Percentiles rank a stretch among this genome's conserved stretches.
phyloP scores from a whole-genome alignment of 495 filamentous ascomycete species.

The Podospora fimiseda region DNA sequence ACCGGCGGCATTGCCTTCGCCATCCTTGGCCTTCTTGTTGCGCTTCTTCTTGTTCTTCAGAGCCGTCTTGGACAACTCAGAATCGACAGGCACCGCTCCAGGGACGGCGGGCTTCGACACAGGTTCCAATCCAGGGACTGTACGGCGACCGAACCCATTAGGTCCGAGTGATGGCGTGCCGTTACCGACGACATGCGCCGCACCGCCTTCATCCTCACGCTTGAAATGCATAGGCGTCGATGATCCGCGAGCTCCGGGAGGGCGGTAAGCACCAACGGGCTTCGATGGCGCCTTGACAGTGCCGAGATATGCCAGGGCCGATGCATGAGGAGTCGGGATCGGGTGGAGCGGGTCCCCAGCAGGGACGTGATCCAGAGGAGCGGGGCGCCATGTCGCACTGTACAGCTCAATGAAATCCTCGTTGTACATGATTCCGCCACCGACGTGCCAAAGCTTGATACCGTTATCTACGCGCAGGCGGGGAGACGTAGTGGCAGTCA shows the following conservation, averaged over 20 bases:
- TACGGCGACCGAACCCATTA: conserved; percentile 75
- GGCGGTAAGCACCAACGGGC: conserved; percentile 89
- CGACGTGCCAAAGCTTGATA: conserved; percentile 89
- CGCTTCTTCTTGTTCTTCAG: conserved; percentile 99
- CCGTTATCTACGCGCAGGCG: conserved; percentile 95
- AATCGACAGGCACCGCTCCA: conserved; percentile 65
- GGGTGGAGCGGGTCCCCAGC: conserved; percentile 68
- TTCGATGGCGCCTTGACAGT: conserved; percentile 89
- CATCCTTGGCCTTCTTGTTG: conserved; percentile 86
- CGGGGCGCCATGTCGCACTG: conserved; percentile 84
- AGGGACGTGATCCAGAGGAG: conserved; percentile 52
- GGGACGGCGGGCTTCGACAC: conserved; percentile 54
- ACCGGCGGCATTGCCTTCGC: conserved; percentile 37
- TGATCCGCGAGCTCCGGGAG: conserved; percentile 88
- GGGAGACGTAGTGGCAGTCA: conserved; percentile 94
- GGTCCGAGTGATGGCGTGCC: conserved; percentile 58
- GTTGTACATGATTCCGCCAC: conserved; percentile 86
- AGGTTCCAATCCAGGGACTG: conserved; percentile 48
- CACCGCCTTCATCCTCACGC: conserved; percentile 93
- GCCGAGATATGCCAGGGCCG: conserved; percentile 73
- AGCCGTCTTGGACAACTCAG: conserved; percentile 73
- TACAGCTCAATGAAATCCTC: conserved; percentile 92
- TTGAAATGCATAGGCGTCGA: conserved; percentile 90
- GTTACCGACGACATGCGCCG: conserved; percentile 75
- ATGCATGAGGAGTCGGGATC: conserved; percentile 74